Evolutionary conservation across 768 basidiomycete species (phyloP), one percentile per base, ranked within the genome.

Genomic region (Mycena galericulata): DNA sequence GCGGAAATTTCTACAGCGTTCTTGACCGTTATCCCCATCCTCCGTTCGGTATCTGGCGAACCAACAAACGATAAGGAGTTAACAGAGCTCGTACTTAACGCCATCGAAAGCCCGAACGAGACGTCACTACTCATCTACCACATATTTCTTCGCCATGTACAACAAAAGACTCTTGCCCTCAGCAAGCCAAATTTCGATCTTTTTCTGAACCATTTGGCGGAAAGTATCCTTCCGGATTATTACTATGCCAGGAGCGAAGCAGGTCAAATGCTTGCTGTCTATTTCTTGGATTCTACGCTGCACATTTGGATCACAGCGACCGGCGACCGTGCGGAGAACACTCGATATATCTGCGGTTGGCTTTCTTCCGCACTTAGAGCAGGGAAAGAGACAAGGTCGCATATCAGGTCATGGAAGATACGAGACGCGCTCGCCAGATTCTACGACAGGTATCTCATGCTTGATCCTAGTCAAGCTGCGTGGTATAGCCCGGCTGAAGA

Each of bases 341-440:
- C 88, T 26, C 80, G 83, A 29, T 60, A 75, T 26, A 77, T 96
- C 34, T 88, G 85, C 66, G 75, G 74, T 0, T 93, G 88, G 86
- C 80, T 94, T 56, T 82, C 87, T 34, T 74, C 73, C 6, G 78
- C 83, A 64, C 76, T 90, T 49, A 73, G 22, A 38, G 66, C 65
- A 54, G 58, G 49, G 4, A 38, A 60, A 34, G 18, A 61, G 8
- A 18, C 71, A 51, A 79, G 79, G 12, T 75, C 81, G 36, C 77
- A 84, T 49, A 75, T 89, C 8, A 79, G 80, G 2, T 88, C 87
- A 3, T 96, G 95, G 93, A 83, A 80, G 60, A 82, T 90, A 30
- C 88, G 95, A 36, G 90, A 94, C 72, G 75, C 82, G 29, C 80
- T 93, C 32, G 81, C 89, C 47, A 81, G 83, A 34, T 92, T 97